Evolutionary conservation across 208 protist genomes (phyloP), one percentile per base, ranked within the genome.

Genomic region (Blastocrithidia nonstop): DNA sequence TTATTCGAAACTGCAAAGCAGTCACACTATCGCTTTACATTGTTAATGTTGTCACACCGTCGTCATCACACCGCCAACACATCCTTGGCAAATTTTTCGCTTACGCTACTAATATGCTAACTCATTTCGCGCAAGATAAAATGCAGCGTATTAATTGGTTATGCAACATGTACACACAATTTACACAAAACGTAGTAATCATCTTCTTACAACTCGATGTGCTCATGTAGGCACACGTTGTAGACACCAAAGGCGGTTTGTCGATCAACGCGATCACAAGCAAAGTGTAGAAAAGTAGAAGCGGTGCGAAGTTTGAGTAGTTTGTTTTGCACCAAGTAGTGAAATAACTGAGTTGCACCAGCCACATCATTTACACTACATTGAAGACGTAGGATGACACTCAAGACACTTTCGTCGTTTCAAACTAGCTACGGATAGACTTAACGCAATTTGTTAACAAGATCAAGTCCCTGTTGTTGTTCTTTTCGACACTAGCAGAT

Each of bases 301-400:
- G 55, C 67, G 22, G 54, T 83, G 3, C 78, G 78, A 28, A 54
- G 47, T 1, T 66, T 58, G n/a, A 83, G 56, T 7, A 71, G 45
- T 0, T 51, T 33, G 21, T 62, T 57, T 26, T 66, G 65, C 46
- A 68, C 37, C 2, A 88, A 45, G 35, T 66, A 84, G 7, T 61
- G 51, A 42, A 83, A 72, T 51, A 83, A 59, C 25, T 71, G 70
- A 31, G 35, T 58, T 7, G 73, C 71, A 1, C 33, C 78, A 15
- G 50, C 35, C 3, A 35, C 40, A 45, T 88, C 70, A 0, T 53
- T 65, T 0, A 53, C 54, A 21, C 50, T 41, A 29, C 73, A 83
- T 45, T 83, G 78, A 4, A 84, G 63, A 22, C 73, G 72, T 26
- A 88, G 52, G 16, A 71, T 38, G 4, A 75, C 70, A 0, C 71